Conservation (phyloP, 2,329 filamentous ascomycete species). For the Sporothrix euskadiensis region DNA sequence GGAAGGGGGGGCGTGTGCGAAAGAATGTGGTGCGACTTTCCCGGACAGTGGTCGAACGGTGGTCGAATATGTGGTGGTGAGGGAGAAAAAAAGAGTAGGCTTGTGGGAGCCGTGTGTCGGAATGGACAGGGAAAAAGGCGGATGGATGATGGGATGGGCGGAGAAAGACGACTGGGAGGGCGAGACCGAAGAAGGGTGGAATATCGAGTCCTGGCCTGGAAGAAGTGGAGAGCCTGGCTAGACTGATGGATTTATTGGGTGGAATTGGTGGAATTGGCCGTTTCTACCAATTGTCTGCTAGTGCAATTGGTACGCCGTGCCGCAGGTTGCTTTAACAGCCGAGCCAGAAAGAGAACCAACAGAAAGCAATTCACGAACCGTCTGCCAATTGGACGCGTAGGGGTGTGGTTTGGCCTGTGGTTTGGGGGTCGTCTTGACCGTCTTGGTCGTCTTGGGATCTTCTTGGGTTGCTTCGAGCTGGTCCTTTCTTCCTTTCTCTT, state of each 20-base stretch:
- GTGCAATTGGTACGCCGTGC: not conserved
- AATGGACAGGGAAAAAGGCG: not conserved
- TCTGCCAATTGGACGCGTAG: not conserved
- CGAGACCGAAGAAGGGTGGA: not conserved
- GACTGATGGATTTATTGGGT: not conserved
- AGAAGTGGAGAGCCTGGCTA: not conserved
- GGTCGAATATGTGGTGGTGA: not conserved
- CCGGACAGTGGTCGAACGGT: not conserved
- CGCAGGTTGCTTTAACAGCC: slow-evolving; percentile 8
- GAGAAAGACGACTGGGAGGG: not conserved
- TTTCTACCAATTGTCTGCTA: not conserved
- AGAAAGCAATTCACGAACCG: not conserved
- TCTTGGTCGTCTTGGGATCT: not conserved
- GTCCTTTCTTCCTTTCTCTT: not conserved
- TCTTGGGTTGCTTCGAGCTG: not conserved
- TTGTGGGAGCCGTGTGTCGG: slow-evolving; percentile 17
- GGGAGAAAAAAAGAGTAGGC: not conserved
- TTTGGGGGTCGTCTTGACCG: not conserved
- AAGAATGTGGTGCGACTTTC: slow-evolving; percentile 28
- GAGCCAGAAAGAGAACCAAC: not conserved
- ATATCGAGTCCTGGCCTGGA: not conserved
- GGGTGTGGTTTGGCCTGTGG: not conserved
- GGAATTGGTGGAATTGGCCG: not conserved
- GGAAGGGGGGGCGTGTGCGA: slow-evolving; percentile 24
- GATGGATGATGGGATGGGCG: not conserved